Conservation (phyloP, 805 yeast genomes). For the Kodamaea neixiangensis region DNA sequence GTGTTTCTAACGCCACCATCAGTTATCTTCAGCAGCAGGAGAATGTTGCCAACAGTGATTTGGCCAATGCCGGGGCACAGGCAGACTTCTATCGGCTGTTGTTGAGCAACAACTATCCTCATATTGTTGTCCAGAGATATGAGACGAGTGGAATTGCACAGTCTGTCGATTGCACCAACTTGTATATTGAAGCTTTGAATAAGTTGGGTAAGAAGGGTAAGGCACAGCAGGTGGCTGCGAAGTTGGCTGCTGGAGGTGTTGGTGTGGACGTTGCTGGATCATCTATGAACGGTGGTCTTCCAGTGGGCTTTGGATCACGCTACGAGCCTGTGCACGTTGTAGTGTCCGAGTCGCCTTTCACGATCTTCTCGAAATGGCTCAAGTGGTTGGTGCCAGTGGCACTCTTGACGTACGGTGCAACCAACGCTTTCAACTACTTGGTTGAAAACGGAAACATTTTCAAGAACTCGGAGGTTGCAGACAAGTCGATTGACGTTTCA, state of each 20-base stretch:
- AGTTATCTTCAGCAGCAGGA: constrained; percentile 53
- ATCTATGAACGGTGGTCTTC: constrained; percentile 12
- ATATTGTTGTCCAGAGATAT: constrained; percentile 88
- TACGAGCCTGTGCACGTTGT: constrained; percentile 92
- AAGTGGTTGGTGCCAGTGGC: constrained; percentile 87
- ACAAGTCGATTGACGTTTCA: constrained; percentile 79
- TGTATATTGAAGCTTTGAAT: constrained; percentile 80
- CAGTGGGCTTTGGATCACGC: constrained; percentile 57
- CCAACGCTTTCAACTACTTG: constrained; percentile 73
- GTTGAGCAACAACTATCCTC: constrained; percentile 85
- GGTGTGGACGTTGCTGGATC: constrained; percentile 9
- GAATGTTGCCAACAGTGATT: constrained; percentile 79
- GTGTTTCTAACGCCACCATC: constrained; percentile 29
- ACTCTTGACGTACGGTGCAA: constrained; percentile 75
- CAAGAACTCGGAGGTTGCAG: constrained; percentile 69
- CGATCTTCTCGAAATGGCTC: constrained; percentile 81
- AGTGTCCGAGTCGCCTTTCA: constrained; percentile 79
- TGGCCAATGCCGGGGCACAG: constrained; percentile 70
- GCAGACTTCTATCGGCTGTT: constrained; percentile 80
- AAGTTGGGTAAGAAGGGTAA: constrained; percentile 75
- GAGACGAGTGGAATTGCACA: constrained; percentile 93
- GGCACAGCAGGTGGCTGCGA: constrained; percentile 65
- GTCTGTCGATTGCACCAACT: constrained; percentile 72
- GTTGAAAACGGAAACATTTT: constrained; percentile 82
- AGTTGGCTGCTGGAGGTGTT: constrained; percentile 25